Evolutionary conservation across 2,329 filamentous ascomycete species (phyloP).

Genomic region (Aspergillus glaucus): DNA sequence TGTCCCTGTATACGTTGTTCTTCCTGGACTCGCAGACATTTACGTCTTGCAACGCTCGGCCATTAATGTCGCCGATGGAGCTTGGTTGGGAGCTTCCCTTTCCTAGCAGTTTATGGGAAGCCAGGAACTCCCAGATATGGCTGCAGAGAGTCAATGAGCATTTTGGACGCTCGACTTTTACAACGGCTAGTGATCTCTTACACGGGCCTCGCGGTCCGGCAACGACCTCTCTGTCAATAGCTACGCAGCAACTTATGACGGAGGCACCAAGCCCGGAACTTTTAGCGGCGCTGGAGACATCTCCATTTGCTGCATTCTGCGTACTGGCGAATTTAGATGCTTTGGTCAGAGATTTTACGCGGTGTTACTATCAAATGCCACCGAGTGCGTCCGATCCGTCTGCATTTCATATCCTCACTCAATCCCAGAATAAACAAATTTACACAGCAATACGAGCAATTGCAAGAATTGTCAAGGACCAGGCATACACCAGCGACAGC

Average conservation of each 20-base stretch:
- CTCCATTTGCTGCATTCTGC: conserved; percentile 22
- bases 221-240: conserved; percentile 21
- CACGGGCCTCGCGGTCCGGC: conserved; percentile 9
- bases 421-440: conserved; percentile 25
- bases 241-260: conserved; percentile 28
- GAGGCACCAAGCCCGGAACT: conserved; percentile 20
- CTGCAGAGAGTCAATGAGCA: conserved; percentile 6
- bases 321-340: conserved; percentile 23
- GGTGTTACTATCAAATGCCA: conserved; percentile 30
- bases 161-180: no score
- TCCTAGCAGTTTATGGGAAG: conserved; percentile 24
- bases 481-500: conserved; percentile 8
- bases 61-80: conserved; percentile 25
- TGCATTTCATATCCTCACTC: conserved; percentile 29
- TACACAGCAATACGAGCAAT: conserved; percentile 19
- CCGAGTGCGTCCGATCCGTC: conserved; percentile 25
- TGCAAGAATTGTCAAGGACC: conserved; percentile 9
- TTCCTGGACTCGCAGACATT: conserved; percentile 21
- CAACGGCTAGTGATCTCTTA: no score
- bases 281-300: conserved; percentile 16
- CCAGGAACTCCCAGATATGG: conserved; percentile 22
- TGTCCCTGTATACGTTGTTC: neutral
- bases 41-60: conserved; percentile 23
- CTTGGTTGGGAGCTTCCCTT: conserved; percentile 31
- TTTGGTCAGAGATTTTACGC: conserved; percentile 28